Base-by-base conservation (phyloP, 1,139 yeast species). In the Debaryomyces sp. region DNA sequence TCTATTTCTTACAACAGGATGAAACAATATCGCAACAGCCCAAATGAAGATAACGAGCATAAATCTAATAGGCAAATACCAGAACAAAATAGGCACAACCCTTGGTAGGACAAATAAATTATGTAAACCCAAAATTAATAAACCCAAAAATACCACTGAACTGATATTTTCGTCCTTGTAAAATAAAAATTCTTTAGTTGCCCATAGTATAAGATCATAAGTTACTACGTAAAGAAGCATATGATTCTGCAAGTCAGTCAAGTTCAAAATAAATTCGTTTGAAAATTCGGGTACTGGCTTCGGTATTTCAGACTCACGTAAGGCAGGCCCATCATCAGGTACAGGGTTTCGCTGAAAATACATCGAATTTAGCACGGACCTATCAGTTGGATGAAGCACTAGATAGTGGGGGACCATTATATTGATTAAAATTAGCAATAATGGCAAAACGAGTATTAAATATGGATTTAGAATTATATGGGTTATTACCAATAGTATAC, bases 211-310 rank as follows among this genome's bases (percentile, higher is more conserved):
- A 32, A 75, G 72, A 65, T 90, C 95, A 75, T 85, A 89, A 0
- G 74, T 67, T n/a, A 70, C 65, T 9, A 87, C 82, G 60, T 85
- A 89, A 15, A 84, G 63, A n/a, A 84, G 64, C 90, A 88, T 86
- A 57, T 84, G 86, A 63, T 90, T 90, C 61, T 90, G 97, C 48
- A 90, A 73, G 67, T 90, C 97, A 0, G 96, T 89, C 57, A 89
- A 71, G 63, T 90, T 90, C 52, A 90, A 66, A 24, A 86, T 68
- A 62, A 89, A 90, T 62, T 90, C 96, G 47, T 89, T 77, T 17
- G 94, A 84, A 44, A 88, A 75, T 62, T 89, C 90, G 1, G 94
- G 89, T 3, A 85, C 88, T 0, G 96, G 96, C 51, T 80, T 82
- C 1, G 96, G 95, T 0, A 78, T 57, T 10, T 69, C 74, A 12